Evolutionary conservation across 805 yeast species (phyloP).

Genomic region (Wickerhamiella shivajii): DNA sequence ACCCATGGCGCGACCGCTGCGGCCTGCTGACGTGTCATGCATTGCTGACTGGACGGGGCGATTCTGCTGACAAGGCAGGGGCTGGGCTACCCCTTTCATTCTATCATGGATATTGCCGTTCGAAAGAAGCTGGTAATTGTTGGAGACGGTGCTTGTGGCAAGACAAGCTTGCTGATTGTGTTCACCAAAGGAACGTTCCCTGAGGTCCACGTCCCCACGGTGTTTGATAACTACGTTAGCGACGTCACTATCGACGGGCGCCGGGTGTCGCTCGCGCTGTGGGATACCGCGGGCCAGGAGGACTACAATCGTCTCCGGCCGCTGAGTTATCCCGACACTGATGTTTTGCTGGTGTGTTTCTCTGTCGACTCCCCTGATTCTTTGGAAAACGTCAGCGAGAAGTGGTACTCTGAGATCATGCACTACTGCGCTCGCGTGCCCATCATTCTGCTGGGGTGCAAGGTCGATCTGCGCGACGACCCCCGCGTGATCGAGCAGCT

Average conservation of each 20-base stretch:
- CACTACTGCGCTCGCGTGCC: constrained; percentile 76
- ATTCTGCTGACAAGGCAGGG: too few relatives aligned
- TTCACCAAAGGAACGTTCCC: constrained; percentile 91
- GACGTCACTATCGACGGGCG: constrained; percentile 91
- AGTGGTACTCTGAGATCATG: constrained; percentile 78
- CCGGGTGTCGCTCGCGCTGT: constrained; percentile 71
- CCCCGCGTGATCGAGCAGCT: constrained; percentile 40
- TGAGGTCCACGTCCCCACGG: constrained; percentile 75
- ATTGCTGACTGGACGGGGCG: too few relatives aligned
- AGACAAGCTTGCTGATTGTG: constrained; percentile 78
- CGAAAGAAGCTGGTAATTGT: constrained; percentile 60
- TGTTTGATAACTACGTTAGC: constrained; percentile 90
- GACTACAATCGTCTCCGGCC: constrained; percentile 87
- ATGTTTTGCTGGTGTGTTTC: constrained; percentile 73
- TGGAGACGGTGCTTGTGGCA: constrained; percentile 94
- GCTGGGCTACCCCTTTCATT: too few relatives aligned
- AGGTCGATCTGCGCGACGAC: constrained; percentile 56
- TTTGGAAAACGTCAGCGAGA: constrained; percentile 61
- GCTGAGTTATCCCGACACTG: constrained; percentile 73
- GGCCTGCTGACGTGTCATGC: too few relatives aligned
- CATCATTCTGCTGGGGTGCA: constrained; percentile 67
- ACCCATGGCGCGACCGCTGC: too few relatives aligned
- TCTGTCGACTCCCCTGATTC: constrained; percentile 78
- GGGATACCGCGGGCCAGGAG: constrained; percentile 98
- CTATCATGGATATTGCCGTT: constrained; percentile 11